These are phyloP conservation scores for Mycena galopus DNA, from an alignment of 768 basidiomycete genomes.

Conservation along the genomic window DNA sequence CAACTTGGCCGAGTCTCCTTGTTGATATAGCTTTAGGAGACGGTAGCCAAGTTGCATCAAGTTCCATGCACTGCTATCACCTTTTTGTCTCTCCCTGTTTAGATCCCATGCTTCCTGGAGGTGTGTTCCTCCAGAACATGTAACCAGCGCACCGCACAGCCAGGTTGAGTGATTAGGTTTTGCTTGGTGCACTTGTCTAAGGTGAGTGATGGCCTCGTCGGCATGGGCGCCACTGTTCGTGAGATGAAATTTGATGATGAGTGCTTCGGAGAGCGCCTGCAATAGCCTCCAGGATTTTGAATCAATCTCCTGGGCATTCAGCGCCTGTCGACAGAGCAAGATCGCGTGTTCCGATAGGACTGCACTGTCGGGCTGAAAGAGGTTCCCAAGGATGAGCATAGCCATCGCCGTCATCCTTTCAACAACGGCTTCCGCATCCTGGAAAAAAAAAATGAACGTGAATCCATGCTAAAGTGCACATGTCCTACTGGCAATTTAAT, in stretches of 20 bases:
- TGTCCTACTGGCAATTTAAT: too few species aligned
- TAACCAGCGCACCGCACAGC: slow-evolving; percentile 4
- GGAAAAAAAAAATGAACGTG: not conserved
- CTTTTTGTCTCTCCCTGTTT: not conserved
- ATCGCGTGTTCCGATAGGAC: not conserved
- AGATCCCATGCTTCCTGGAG: not conserved
- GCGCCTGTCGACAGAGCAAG: not conserved
- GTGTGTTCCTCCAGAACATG: too few species aligned
- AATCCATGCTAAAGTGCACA: not conserved
- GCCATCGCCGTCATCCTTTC: not conserved
- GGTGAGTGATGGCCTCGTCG: slow-evolving; percentile 4
- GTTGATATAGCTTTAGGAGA: too few species aligned
- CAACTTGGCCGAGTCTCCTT: not conserved
- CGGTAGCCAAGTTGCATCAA: not conserved
- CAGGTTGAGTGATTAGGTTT: not conserved
- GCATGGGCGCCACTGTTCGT: not conserved
- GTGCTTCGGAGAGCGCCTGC: slow-evolving; percentile 3
- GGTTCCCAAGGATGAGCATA: not conserved
- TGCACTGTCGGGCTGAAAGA: not conserved
- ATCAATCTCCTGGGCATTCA: not conserved
- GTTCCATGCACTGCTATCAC: not conserved
- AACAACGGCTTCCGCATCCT: not conserved
- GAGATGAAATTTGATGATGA: slow-evolving; percentile 7
- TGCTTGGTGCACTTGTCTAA: not conserved
- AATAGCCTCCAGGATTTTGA: not conserved